A percentile compares a stretch with the other conserved stretches of the same genome.
Evolutionary conservation across 2,329 filamentous ascomycete genomes (phyloP).

Genomic region (Phialocephala subalpina): DNA sequence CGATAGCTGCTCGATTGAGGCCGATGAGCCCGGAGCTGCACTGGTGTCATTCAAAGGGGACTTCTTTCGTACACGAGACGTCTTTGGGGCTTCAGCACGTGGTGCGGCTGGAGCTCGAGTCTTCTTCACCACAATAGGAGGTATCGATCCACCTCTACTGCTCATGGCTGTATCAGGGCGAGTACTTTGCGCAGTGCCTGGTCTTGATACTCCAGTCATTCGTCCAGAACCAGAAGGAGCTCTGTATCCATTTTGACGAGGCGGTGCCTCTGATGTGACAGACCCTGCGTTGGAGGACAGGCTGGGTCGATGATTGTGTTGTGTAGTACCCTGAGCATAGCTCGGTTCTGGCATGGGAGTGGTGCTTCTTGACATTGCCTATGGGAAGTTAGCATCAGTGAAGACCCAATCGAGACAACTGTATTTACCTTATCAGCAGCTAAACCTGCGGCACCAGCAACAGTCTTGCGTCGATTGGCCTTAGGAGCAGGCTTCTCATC

Average conservation of each 20-base stretch:
- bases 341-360: slow-evolving; percentile 40
- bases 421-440: slow-evolving; percentile 52
- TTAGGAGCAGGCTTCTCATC: slow-evolving; percentile 49
- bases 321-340: slow-evolving; percentile 38
- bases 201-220: slow-evolving; percentile 34
- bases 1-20: slow-evolving; percentile 4
- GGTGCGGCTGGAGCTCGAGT: slow-evolving; percentile 57
- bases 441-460: slow-evolving; percentile 59
- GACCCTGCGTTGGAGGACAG: slow-evolving; percentile 51
- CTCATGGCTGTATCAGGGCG: slow-evolving; percentile 54
- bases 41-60: slow-evolving; percentile 35
- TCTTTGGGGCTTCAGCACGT: slow-evolving; percentile 50
- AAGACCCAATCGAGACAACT: no score
- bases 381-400: slow-evolving; percentile 16
- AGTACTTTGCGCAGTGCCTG: slow-evolving; percentile 52
- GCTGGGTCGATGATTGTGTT: slow-evolving; percentile 50
- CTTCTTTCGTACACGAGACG: slow-evolving; percentile 38
- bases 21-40: neutral
- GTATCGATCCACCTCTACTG: slow-evolving; percentile 46
- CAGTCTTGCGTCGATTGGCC: slow-evolving; percentile 66
- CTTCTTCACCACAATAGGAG: slow-evolving; percentile 63
- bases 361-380: slow-evolving; percentile 38
- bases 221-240: slow-evolving; percentile 41
- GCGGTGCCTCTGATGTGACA: slow-evolving; percentile 34
- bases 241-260: slow-evolving; percentile 31